phyloP scores from a whole-genome alignment of 345 rosid genomes.

The Mercurialis annua region DNA sequence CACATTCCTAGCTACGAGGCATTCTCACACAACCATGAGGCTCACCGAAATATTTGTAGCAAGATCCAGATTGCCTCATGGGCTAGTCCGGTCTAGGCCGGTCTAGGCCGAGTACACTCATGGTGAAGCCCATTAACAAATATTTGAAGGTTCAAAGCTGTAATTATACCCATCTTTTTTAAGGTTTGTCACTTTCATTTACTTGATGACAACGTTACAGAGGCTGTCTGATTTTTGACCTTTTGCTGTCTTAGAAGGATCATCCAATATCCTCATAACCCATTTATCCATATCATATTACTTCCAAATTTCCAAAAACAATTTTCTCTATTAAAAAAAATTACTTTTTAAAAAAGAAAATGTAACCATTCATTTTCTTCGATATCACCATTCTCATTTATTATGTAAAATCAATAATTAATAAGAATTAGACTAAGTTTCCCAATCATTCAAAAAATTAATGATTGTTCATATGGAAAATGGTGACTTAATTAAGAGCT shows the following conservation, averaged over 20 bases:
- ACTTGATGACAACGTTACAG: conserved; percentile 6
- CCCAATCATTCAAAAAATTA: neutral
- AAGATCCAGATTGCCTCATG: too few relatives aligned
- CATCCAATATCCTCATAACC: neutral
- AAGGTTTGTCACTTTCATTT: conserved; percentile 12
- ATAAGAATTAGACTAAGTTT: neutral
- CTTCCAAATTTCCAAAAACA: neutral
- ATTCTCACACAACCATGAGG: too few relatives aligned
- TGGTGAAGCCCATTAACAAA: neutral
- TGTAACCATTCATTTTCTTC: neutral
- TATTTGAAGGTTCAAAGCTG: neutral
- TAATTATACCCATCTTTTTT: conserved; percentile 2
- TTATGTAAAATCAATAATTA: neutral
- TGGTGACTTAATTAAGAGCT: conserved; percentile 12
- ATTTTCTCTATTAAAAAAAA: neutral
- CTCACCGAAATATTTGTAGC: too few relatives aligned
- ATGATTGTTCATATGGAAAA: neutral
- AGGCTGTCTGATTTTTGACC: conserved; percentile 2
- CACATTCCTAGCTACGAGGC: too few relatives aligned
- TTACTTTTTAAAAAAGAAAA: neutral
- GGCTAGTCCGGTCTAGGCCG: neutral
- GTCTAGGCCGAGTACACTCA: neutral
- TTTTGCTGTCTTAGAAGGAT: neutral
- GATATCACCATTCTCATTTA: neutral
- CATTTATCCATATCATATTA: neutral